phyloP scores from a whole-genome alignment of 116 monocot genomes.

The Papilionanthe hybrid region DNA sequence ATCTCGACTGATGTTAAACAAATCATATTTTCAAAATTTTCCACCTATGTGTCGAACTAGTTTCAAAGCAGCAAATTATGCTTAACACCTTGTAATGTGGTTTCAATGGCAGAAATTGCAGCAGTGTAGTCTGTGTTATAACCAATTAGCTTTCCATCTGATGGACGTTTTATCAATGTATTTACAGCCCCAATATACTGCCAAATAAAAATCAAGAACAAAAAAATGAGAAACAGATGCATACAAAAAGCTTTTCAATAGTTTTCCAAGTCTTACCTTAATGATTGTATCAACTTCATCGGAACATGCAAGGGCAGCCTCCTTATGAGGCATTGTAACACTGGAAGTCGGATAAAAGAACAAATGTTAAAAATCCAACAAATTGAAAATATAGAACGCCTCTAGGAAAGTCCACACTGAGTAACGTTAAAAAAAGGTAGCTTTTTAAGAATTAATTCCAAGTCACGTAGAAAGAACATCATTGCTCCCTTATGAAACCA shows the following conservation, averaged over 20 bases:
- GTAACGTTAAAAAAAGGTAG: neutral
- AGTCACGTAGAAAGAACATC: neutral
- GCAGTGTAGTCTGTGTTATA: conserved; percentile 95
- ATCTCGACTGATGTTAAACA: neutral
- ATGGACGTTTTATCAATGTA: conserved; percentile 65
- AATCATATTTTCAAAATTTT: conserved; percentile 1
- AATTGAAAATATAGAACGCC: neutral
- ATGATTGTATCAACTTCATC: conserved; percentile 95
- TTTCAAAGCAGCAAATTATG: neutral
- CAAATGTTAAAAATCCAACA: neutral
- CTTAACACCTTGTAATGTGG: conserved; percentile 66
- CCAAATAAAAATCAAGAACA: conserved; percentile 12
- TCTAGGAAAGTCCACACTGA: neutral
- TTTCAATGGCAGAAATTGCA: conserved; percentile 98
- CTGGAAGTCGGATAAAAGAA: conserved; percentile 24
- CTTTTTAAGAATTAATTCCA: neutral
- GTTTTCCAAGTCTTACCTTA: conserved; percentile 39
- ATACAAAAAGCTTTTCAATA: neutral
- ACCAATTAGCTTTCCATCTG: conserved; percentile 84
- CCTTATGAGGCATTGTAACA: conserved; percentile 83
- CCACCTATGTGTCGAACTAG: neutral
- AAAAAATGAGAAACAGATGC: neutral
- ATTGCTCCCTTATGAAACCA: neutral
- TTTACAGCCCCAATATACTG: conserved; percentile 98
- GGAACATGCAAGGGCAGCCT: conserved; percentile 64